Conservation (phyloP, 2,329 filamentous ascomycete genomes). For the Phialophora tarda region DNA sequence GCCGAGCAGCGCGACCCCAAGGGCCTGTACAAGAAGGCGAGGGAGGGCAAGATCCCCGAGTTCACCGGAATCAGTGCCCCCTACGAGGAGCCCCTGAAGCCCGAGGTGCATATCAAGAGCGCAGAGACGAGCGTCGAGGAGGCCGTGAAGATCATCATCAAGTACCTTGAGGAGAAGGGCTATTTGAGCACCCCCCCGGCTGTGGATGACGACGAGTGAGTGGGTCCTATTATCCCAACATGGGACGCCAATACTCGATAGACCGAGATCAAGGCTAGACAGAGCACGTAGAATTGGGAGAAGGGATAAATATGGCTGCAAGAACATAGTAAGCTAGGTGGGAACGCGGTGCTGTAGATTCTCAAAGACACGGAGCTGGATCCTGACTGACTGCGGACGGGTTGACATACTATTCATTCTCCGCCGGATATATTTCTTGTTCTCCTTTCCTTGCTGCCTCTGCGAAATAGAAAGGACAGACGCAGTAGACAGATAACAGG, state of each 20-base stretch:
- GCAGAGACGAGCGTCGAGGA: constrained; percentile 85
- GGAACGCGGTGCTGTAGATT: no score
- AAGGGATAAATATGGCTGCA: no score
- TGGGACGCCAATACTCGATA: not conserved
- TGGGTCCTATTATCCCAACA: not conserved
- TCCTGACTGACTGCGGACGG: no score
- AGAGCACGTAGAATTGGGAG: no score
- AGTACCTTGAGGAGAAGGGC: constrained; percentile 74
- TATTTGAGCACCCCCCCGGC: constrained; percentile 52
- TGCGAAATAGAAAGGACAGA: no score
- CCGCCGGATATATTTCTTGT: no score
- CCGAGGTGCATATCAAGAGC: constrained; percentile 87
- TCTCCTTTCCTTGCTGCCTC: no score
- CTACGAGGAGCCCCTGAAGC: constrained; percentile 84
- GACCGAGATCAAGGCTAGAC: not conserved
- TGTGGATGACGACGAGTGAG: constrained; percentile 31
- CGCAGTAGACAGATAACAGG: no score
- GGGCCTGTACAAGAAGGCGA: constrained; percentile 96
- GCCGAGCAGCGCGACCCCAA: constrained; percentile 96
- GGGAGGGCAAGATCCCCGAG: constrained; percentile 91
- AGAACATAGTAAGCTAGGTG: no score
- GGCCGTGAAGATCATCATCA: constrained; percentile 81
- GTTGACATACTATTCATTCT: no score
- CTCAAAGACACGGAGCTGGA: no score
- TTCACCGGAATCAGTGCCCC: constrained; percentile 96